phyloP scores from a whole-genome alignment of 305 asterid genomes.

The Fraxinus xanthoxyloides region DNA sequence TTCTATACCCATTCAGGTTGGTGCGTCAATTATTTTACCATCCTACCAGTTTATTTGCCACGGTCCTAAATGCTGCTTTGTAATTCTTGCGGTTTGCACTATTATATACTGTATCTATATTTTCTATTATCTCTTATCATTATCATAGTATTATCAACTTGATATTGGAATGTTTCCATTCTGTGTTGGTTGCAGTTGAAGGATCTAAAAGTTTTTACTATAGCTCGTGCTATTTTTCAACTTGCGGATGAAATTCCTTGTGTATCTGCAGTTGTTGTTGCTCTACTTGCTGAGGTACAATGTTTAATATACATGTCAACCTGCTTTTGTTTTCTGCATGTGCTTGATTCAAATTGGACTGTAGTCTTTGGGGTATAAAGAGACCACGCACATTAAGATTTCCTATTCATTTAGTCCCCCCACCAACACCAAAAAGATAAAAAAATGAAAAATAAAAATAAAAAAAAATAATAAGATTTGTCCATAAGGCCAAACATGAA shows the following conservation, averaged over 20 bases:
- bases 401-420: no score
- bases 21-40: conserved; percentile 18
- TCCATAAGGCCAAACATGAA: no score
- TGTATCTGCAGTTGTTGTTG: conserved; percentile 96
- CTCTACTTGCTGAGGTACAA: conserved; percentile 89
- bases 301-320: conserved; percentile 6
- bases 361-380: no score
- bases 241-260: conserved; percentile 94
- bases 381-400: no score
- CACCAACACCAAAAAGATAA: no score
- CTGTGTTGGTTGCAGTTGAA: conserved; percentile 63
- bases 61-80: neutral
- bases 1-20: conserved; percentile 90
- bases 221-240: conserved; percentile 93
- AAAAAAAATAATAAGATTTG: no score
- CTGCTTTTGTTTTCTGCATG: no score
- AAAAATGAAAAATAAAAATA: no score
- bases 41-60: neutral
- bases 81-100: no score
- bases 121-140: neutral
- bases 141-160: neutral
- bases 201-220: conserved; percentile 94
- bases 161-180: conserved; percentile 3
- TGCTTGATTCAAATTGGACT: no score
- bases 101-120: neutral